Conservation (phyloP, 192 early-diverging fungal species). For the Kickxella alabastrina region DNA sequence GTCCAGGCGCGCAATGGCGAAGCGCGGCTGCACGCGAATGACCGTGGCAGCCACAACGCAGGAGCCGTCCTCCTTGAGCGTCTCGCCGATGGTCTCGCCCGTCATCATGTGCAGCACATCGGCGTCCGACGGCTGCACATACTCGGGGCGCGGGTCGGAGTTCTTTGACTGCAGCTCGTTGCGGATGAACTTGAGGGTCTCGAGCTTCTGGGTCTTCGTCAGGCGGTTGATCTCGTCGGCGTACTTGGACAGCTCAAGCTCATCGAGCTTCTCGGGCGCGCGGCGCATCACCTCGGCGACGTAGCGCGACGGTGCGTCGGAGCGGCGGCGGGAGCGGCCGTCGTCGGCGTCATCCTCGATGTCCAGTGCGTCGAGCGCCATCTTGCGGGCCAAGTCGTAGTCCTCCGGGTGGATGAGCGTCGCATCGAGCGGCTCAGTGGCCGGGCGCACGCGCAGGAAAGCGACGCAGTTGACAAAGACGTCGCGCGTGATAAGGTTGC, state of each 20-base stretch:
- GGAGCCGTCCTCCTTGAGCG: slow-evolving; percentile 58
- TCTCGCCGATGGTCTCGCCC: slow-evolving; percentile 67
- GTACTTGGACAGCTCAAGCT: slow-evolving; percentile 86
- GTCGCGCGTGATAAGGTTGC: slow-evolving; percentile 59
- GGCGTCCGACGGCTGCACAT: slow-evolving; percentile 53
- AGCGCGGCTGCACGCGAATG: slow-evolving; percentile 65
- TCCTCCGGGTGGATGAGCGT: slow-evolving; percentile 95
- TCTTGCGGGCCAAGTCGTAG: slow-evolving; percentile 92
- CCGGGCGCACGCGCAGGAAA: slow-evolving; percentile 79
- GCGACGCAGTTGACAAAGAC: slow-evolving; percentile 93
- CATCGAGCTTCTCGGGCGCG: slow-evolving; percentile 75
- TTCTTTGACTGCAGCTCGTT: slow-evolving; percentile 81
- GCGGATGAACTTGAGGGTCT: slow-evolving; percentile 81
- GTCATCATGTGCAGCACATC: slow-evolving; percentile 82
- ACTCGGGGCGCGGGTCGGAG: slow-evolving; percentile 65
- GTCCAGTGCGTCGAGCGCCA: slow-evolving; percentile 93
- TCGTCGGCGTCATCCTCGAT: slow-evolving; percentile 75
- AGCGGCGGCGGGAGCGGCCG: slow-evolving; percentile 21
- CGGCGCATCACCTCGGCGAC: slow-evolving; percentile 75
- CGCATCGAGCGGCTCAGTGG: slow-evolving; percentile 83
- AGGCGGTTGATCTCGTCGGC: slow-evolving; percentile 75
- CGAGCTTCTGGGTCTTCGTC: slow-evolving; percentile 72
- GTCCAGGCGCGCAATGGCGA: slow-evolving; percentile 71
- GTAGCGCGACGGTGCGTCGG: slow-evolving; percentile 60
- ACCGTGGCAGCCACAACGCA: slow-evolving; percentile 68